Conservation (phyloP, 2,329 filamentous ascomycete species). For the Colletotrichum sp. region DNA sequence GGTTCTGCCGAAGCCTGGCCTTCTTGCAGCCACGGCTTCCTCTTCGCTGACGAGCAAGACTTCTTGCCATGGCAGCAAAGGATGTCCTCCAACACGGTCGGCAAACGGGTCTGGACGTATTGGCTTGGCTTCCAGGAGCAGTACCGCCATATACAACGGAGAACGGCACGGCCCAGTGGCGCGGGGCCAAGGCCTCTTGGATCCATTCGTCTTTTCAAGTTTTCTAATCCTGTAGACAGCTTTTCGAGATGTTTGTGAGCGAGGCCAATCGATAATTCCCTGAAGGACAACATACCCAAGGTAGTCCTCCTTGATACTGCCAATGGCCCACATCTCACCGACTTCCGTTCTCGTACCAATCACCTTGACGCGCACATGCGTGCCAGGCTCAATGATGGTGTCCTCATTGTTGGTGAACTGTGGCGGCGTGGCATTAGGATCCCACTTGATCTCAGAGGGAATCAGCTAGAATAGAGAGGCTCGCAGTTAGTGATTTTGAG, state of each 20-base stretch:
- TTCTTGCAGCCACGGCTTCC: not conserved
- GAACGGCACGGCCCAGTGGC: not conserved
- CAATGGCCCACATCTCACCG: conserved; percentile 94
- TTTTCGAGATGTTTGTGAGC: conserved; percentile 15
- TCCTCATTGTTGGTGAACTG: conserved; percentile 96
- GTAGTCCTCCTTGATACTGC: conserved; percentile 90
- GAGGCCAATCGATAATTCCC: not conserved
- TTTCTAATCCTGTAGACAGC: conserved; percentile 22
- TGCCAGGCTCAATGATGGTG: conserved; percentile 90
- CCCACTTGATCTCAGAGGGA: conserved; percentile 89
- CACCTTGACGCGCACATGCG: conserved; percentile 91
- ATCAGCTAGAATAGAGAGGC: conserved; percentile 69
- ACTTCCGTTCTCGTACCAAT: conserved; percentile 94
- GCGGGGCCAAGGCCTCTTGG: not conserved
- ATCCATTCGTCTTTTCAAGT: not conserved
- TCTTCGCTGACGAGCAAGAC: not conserved
- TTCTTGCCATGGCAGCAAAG: not conserved
- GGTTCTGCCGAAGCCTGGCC: not conserved
- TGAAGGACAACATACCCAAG: conserved; percentile 57
- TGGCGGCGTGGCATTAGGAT: conserved; percentile 94
- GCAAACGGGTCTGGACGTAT: not conserved
- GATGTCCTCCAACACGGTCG: not conserved
- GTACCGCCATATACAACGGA: not conserved
- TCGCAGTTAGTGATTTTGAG: conserved; percentile 26
- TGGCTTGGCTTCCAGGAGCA: not conserved